Conservation (phyloP, 768 basidiomycete genomes). For the Grammothele lineata region DNA sequence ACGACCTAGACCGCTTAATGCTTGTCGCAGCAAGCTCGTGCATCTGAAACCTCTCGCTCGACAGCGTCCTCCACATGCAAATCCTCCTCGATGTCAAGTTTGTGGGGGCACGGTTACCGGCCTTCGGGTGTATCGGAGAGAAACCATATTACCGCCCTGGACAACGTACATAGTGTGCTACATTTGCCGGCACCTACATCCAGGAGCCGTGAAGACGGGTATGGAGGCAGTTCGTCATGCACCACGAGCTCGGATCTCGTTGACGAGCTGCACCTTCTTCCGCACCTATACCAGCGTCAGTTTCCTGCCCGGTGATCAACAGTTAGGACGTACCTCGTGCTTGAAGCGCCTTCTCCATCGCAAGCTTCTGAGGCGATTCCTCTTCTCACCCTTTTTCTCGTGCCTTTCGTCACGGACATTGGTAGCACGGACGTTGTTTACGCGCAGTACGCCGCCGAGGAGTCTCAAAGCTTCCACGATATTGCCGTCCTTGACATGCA, state of each 20-base stretch:
- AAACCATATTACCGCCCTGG: constrained; percentile 10
- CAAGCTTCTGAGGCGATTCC: constrained; percentile 67
- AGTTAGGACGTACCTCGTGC: constrained; percentile 52
- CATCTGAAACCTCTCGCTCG: constrained; percentile 18
- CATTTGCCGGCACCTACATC: constrained; percentile 7
- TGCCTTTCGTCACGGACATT: constrained; percentile 46
- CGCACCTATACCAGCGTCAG: constrained; percentile 54
- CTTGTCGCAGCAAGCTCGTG: constrained; percentile 3
- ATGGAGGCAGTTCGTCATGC: no score
- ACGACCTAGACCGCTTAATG: background rate
- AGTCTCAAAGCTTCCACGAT: constrained; percentile 44
- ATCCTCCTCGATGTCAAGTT: no score
- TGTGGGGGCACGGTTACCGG: no score
- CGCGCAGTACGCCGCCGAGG: constrained; percentile 46
- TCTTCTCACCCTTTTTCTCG: constrained; percentile 80
- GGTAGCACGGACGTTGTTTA: constrained; percentile 45
- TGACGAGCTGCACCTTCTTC: constrained; percentile 76
- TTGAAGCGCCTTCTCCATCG: constrained; percentile 80
- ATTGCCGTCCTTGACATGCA: constrained; percentile 40
- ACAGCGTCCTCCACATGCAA: no score
- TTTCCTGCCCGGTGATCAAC: no score
- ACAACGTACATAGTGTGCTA: constrained; percentile 13
- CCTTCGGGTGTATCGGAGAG: background rate
- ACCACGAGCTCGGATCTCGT: constrained; percentile 72
- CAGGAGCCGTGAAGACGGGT: no score